A percentile compares a stretch with the other conserved stretches of the same genome.
Conservation (phyloP, 768 basidiomycete species). For the Suillus americanus region DNA sequence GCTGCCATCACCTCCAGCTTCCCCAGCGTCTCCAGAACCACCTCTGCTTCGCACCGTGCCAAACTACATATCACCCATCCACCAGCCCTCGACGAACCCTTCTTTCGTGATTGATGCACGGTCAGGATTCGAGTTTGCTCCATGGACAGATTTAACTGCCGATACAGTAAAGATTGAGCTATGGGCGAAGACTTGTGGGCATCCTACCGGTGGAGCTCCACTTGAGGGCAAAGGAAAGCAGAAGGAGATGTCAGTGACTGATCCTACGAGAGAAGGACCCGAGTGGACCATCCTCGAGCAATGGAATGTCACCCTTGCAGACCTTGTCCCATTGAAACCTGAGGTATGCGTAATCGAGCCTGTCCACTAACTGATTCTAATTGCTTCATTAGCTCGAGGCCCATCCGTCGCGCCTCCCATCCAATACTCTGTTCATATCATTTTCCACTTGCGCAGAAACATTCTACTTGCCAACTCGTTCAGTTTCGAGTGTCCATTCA, state of each 20-base stretch:
- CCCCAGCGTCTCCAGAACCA: constrained; percentile 14
- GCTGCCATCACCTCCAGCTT: constrained; percentile 20
- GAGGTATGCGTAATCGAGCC: constrained; percentile 48
- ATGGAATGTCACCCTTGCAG: constrained; percentile 63
- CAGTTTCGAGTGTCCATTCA: constrained; percentile 25
- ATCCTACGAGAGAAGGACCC: constrained; percentile 21
- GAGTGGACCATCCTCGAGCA: constrained; percentile 67
- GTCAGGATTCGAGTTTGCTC: constrained; percentile 50
- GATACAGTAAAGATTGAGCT: constrained; percentile 54
- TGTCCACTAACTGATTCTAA: constrained; percentile 8
- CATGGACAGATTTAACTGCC: constrained; percentile 53
- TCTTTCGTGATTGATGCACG: constrained; percentile 60
- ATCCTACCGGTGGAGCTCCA: constrained; percentile 10
- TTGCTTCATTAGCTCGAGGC: constrained; percentile 31
- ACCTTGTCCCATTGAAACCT: constrained; percentile 57
- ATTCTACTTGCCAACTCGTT: constrained; percentile 54
- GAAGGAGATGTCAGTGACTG: constrained; percentile 30
- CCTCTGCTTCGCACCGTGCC: constrained; percentile 34
- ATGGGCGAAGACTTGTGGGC: constrained; percentile 46
- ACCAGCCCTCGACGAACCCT: constrained; percentile 84
- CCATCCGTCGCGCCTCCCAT: constrained; percentile 53
- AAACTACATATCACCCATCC: constrained; percentile 77
- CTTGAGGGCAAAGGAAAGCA: constrained; percentile 45
- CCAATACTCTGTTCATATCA: constrained; percentile 70
- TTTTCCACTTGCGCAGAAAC: constrained; percentile 59